These are phyloP conservation scores for Cutaneotrichosporon curvatum DNA, from an alignment of 1,284 basidiomycete genomes.

Conservation along the genomic window DNA sequence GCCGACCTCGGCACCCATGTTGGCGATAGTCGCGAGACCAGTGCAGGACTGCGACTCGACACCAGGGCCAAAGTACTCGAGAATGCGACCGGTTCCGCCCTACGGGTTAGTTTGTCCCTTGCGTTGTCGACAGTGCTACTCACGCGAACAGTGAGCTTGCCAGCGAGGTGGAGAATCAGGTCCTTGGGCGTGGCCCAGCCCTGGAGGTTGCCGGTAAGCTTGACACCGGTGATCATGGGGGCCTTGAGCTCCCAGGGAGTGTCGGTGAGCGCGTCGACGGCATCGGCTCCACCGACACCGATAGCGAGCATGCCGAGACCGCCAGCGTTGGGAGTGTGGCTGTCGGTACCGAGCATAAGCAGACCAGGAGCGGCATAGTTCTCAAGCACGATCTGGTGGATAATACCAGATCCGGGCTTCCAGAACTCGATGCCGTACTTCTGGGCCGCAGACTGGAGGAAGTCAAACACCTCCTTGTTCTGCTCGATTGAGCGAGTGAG, in stretches of 20 bases:
- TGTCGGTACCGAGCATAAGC: constrained; percentile 64
- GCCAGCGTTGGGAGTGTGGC: constrained; percentile 97
- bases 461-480: constrained; percentile 97
- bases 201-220: constrained; percentile 77
- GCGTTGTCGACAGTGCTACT: constrained; percentile 28
- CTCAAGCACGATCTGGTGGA: constrained; percentile 98
- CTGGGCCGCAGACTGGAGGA: constrained; percentile 84
- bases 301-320: constrained; percentile 97
- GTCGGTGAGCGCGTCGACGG: constrained; percentile 96
- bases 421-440: constrained; percentile 91
- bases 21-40: constrained; percentile 87
- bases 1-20: constrained; percentile 99
- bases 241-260: constrained; percentile 99
- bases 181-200: constrained; percentile 98
- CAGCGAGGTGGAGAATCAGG: constrained; percentile 88
- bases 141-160: constrained; percentile 86
- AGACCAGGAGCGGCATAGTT: constrained; percentile 79
- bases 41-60: constrained; percentile 88
- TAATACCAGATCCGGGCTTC: constrained; percentile 81
- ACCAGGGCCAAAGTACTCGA: constrained; percentile 98
- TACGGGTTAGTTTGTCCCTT: constrained; percentile 29
- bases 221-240: constrained; percentile 81
- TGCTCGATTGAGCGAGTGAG: constrained; percentile 63
- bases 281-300: constrained; percentile 97
- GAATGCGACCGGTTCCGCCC: constrained; percentile 92